Evolutionary conservation across 1,139 yeast genomes (phyloP), one percentile per base, ranked within the genome.

Genomic region (Yamadazyma trypodendri): DNA sequence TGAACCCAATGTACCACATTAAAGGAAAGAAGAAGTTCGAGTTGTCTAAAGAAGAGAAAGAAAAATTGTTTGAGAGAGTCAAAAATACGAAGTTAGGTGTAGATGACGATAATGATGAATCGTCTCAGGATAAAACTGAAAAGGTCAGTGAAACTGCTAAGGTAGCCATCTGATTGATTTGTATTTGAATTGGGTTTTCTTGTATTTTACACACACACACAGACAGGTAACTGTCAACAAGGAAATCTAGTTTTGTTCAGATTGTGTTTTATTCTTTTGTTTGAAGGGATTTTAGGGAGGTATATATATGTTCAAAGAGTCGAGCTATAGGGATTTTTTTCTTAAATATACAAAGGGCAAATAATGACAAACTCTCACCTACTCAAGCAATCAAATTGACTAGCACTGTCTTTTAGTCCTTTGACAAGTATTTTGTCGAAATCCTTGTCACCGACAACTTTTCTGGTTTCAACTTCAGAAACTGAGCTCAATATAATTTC

Each of bases 1-100:
- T 84, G 62, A 83, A 81, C 63, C 92, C 92, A 60, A 70, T 81
- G 75, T 82, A 81, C 62, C 74, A 81, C 68, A 63, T 83, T 48
- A 84, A 81, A 66, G 74, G 75, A 50, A 80, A 81, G 74, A 74
- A 80, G 72, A 77, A 80, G 64, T 51, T 72, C 40, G 84, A 81
- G 51, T 61, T 83, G 54, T 56, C 77, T 30, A 61, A 62, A 32
- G 73, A 60, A 24, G 78, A 84, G 61, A 72, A 75, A 53, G 73
- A 70, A 27, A 73, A 65, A 32, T 69, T 84, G 55, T 81, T 83
- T 55, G 58, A 52, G 32, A 61, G 73, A 53, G 64, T 68, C 31
- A 61, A 56, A 50, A 48, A 51, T 21, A 50, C 55, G 35, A 51
- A 44, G 28, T 36, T 54, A 20, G 49, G 44, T 35, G 44, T 36